A percentile compares a stretch with the other conserved stretches of the same genome.
phyloP scores from a whole-genome alignment of 2,329 filamentous ascomycete genomes.

The Fusarium avenaceum region DNA sequence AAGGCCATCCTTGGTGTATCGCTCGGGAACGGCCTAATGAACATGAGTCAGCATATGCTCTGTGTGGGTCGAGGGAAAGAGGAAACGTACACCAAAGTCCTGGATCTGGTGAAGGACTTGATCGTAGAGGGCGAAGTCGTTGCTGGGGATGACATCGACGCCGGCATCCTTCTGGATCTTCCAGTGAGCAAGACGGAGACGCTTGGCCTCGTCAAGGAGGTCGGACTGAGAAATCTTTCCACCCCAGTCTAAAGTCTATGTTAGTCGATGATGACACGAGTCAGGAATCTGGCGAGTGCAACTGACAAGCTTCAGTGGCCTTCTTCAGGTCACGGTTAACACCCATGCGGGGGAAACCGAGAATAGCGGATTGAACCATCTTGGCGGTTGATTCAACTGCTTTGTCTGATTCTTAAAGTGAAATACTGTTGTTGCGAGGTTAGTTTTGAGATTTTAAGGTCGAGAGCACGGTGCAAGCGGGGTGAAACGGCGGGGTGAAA shows the following conservation, averaged over 20 bases:
- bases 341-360: conserved; percentile 99
- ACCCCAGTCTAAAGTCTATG: conserved; percentile 74
- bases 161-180: conserved; percentile 99
- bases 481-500: conserved; percentile 43
- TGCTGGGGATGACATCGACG: conserved; percentile 97
- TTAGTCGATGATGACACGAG: conserved; percentile 31
- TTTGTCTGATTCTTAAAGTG: conserved; percentile 40
- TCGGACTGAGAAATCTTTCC: conserved; percentile 94
- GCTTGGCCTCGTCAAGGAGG: conserved; percentile 94
- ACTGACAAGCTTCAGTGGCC: conserved; percentile 91
- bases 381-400: conserved; percentile 56
- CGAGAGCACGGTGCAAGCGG: conserved; percentile 44
- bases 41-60: conserved; percentile 28
- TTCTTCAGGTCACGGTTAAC: conserved; percentile 99
- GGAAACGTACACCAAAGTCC: conserved; percentile 85
- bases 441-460: conserved; percentile 23
- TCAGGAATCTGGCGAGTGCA: conserved; percentile 53
- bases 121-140: conserved; percentile 99
- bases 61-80: background rate
- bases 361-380: conserved; percentile 80
- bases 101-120: conserved; percentile 98
- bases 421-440: conserved; percentile 30
- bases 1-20: conserved; percentile 92
- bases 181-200: conserved; percentile 97
- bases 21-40: conserved; percentile 84